Evolutionary conservation across 2,329 filamentous ascomycete genomes (phyloP).

Genomic region (Colletotrichum eleusines): DNA sequence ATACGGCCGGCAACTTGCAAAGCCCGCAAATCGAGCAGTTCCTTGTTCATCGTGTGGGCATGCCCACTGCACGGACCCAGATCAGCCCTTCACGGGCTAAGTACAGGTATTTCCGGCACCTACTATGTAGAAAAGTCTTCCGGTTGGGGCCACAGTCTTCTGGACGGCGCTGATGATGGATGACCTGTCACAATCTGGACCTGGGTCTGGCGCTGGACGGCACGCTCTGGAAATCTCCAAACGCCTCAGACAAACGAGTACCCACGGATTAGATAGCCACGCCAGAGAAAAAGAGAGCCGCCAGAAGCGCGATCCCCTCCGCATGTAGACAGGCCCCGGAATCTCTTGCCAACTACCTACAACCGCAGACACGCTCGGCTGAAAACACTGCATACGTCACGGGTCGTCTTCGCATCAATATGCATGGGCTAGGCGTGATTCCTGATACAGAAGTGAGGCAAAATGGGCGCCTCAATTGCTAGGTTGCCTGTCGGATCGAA

Average conservation of each 20-base stretch:
- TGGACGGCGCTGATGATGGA: constrained; percentile 40
- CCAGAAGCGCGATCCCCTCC: not conserved
- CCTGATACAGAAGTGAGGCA: not conserved
- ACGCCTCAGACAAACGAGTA: constrained; percentile 23
- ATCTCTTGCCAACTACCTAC: not conserved
- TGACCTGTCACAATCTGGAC: constrained; percentile 44
- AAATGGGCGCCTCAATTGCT: not conserved
- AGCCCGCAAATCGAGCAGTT: constrained; percentile 28
- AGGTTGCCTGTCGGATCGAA: constrained; percentile 1
- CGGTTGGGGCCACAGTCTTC: constrained; percentile 19
- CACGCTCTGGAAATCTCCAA: constrained; percentile 21
- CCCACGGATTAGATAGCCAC: constrained; percentile 15
- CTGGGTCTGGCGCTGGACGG: constrained; percentile 6
- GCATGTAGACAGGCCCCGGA: not conserved
- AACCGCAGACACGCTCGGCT: constrained; percentile 4
- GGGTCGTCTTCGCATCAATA: constrained; percentile 11
- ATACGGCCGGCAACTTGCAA: constrained; percentile 36
- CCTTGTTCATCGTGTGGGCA: constrained; percentile 20
- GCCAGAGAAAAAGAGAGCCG: not conserved
- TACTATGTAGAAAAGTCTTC: constrained; percentile 27
- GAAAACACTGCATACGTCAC: constrained; percentile 19
- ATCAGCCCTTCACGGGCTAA: constrained; percentile 15
- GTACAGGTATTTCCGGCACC: constrained; percentile 11
- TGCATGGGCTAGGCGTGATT: constrained; percentile 7
- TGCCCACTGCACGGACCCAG: constrained; percentile 27